phyloP scores from a whole-genome alignment of 441 rosid genomes.

The Corymbia citriodora region DNA sequence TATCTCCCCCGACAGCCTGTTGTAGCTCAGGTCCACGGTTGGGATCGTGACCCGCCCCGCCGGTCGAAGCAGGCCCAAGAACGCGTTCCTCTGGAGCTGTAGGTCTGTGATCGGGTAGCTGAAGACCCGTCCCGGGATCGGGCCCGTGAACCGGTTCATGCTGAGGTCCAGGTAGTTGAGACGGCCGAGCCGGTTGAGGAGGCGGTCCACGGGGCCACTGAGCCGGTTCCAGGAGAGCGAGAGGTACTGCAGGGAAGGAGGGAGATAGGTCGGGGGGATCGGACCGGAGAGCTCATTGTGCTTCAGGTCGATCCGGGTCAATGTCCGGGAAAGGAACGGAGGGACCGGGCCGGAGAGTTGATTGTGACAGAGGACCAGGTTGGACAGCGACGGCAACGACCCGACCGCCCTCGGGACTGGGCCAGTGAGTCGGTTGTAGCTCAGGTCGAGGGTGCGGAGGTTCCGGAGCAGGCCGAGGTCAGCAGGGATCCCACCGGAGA shows the following conservation, averaged over 20 bases:
- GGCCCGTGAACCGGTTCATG: slow-evolving; percentile 67
- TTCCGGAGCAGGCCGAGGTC: slow-evolving; percentile 51
- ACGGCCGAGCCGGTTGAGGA: slow-evolving; percentile 46
- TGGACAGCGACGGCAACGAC: slow-evolving; percentile 52
- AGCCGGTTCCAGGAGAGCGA: slow-evolving; percentile 73
- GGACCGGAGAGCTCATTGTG: slow-evolving; percentile 73
- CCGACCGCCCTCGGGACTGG: slow-evolving; percentile 51
- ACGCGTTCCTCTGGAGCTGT: slow-evolving; percentile 70
- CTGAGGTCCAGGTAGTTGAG: slow-evolving; percentile 76
- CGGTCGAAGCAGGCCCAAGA: slow-evolving; percentile 61
- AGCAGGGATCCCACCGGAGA: slow-evolving; percentile 65
- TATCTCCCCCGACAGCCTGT: slow-evolving; percentile 59
- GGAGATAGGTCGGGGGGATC: slow-evolving; percentile 45
- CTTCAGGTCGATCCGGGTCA: slow-evolving; percentile 73
- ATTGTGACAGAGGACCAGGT: slow-evolving; percentile 79
- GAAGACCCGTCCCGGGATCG: slow-evolving; percentile 58
- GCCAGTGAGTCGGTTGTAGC: slow-evolving; percentile 82
- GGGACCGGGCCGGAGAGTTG: slow-evolving; percentile 78
- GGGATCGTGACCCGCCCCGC: slow-evolving; percentile 45
- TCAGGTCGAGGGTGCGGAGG: slow-evolving; percentile 77
- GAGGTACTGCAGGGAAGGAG: slow-evolving; percentile 60
- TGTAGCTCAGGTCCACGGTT: slow-evolving; percentile 82
- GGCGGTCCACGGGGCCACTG: slow-evolving; percentile 55
- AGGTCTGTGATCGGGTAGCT: slow-evolving; percentile 63
- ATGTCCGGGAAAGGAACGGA: slow-evolving; percentile 41